phyloP scores from a whole-genome alignment of 768 basidiomycete genomes.

The Clavaria fumosa region DNA sequence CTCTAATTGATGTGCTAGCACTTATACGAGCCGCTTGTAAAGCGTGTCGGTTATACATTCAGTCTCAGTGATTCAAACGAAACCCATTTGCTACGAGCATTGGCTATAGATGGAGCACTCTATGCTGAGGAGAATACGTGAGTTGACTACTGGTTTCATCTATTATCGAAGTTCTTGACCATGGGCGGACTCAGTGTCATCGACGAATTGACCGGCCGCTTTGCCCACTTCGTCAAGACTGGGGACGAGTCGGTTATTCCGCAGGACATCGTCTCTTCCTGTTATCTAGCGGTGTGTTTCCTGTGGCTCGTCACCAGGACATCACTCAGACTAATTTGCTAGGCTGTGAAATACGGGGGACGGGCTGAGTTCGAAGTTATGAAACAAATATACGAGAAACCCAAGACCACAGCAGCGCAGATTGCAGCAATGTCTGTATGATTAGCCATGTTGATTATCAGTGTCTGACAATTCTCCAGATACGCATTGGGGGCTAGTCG shows the following conservation, averaged over 20 bases:
- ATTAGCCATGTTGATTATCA: not conserved
- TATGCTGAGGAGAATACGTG: conserved; percentile 17
- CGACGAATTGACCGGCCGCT: conserved; percentile 53
- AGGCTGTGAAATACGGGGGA: conserved; percentile 63
- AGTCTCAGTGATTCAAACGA: conserved; percentile 49
- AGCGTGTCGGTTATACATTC: conserved; percentile 69
- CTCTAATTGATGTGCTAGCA: conserved; percentile 27
- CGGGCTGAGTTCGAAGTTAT: conserved; percentile 58
- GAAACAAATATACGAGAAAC: conserved; percentile 50
- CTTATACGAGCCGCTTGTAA: conserved; percentile 61
- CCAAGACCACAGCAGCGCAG: conserved; percentile 58
- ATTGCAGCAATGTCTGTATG: conserved; percentile 48
- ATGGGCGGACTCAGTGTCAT: conserved; percentile 67
- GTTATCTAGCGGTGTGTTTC: too few species aligned
- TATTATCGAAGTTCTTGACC: too few species aligned
- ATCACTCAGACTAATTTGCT: not conserved
- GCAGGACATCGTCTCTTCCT: conserved; percentile 68
- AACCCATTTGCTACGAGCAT: conserved; percentile 54
- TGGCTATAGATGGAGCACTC: conserved; percentile 43
- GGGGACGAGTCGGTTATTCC: conserved; percentile 69
- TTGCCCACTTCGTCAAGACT: conserved; percentile 51
- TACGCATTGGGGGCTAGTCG: conserved; percentile 46
- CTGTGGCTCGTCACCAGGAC: too few species aligned
- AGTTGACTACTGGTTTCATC: too few species aligned
- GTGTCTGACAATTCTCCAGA: conserved; percentile 24